A percentile compares a stretch with the other conserved stretches of the same genome.
Evolutionary conservation across 2,329 filamentous ascomycete species (phyloP).

Genomic region (Lachnellula arida): DNA sequence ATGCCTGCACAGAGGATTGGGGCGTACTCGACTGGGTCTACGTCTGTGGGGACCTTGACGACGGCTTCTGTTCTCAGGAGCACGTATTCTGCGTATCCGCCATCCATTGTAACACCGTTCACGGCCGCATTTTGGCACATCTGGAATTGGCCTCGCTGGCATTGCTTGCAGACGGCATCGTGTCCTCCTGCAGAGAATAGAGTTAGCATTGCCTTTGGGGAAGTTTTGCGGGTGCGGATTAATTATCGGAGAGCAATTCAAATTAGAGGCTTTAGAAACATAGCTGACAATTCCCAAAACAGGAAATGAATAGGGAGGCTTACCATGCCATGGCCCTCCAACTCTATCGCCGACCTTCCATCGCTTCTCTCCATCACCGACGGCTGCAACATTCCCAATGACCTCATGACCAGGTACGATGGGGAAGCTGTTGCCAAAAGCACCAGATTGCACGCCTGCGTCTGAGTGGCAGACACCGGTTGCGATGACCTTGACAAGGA

Average conservation of each 20-base stretch:
- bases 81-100: constrained; percentile 64
- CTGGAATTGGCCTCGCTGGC: constrained; percentile 60
- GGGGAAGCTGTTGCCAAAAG: constrained; percentile 53
- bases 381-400: constrained; percentile 60
- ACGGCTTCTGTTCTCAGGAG: constrained; percentile 56
- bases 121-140: constrained; percentile 59
- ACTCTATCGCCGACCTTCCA: constrained; percentile 63
- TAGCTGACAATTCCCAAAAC: not conserved
- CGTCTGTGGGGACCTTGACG: constrained; percentile 48
- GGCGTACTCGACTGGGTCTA: constrained; percentile 50
- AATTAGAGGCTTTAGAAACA: not conserved
- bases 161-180: constrained; percentile 56
- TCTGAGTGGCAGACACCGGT: constrained; percentile 71
- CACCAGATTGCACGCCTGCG: constrained; percentile 39
- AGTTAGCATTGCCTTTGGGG: too few species aligned
- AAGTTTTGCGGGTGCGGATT: not conserved
- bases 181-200: constrained; percentile 27
- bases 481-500: constrained; percentile 67
- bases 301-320: not conserved
- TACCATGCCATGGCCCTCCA: constrained; percentile 66
- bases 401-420: constrained; percentile 67
- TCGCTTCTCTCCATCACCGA: constrained; percentile 51
- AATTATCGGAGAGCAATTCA: not conserved
- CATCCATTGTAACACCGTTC: constrained; percentile 62
- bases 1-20: constrained; percentile 62